Evolutionary conservation across 805 yeast species (phyloP), one percentile per base, ranked within the genome.

Genomic region (Yamadazyma laniorum): DNA sequence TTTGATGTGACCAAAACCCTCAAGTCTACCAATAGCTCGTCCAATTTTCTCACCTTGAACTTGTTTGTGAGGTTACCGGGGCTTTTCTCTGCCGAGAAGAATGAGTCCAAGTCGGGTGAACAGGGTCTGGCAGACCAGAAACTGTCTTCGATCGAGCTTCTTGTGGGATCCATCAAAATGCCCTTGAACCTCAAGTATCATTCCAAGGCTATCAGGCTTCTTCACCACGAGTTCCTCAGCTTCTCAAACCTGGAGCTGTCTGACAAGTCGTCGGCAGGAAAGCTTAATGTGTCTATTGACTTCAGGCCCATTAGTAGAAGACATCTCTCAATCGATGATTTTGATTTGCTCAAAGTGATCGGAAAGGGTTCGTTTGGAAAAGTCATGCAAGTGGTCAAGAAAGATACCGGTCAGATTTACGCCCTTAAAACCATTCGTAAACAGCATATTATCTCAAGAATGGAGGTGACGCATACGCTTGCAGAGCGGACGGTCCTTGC

Each of bases 281-380:
- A 71, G 33, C 66, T 85, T 34, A 75, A 79, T 53, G 56, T 86
- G 18, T 72, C 82, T 16, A 72, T 85, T 23, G 88, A 83, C 53
- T 85, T 78, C 63, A 81, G 80, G 59, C 84, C 88, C 15, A 56
- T 61, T 26, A 69, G 75, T 37, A 78, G 77, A 56, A 77, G 82
- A 47, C 83, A 84, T 34, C 69, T 93, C 34, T 72, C 88, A 1
- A 88, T 93, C 49, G 96, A 89, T 40, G 96, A 91, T 56, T 91
- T 93, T 64, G 96, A 89, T 52, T 67, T 93, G 36, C 73, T 93
- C 50, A 93, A 93, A 63, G 99, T 93, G 16, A 88, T 93, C 39
- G 99, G 99, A 25, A 93, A 93, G 59, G 99, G 99, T 6, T 89
- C 97, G 7, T 93, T 93, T 59, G 99, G 99, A 36, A 93, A 93